These are phyloP conservation scores for Petasospora rhodanensis DNA, from an alignment of 1,139 yeast genomes.

Conservation along the genomic window DNA sequence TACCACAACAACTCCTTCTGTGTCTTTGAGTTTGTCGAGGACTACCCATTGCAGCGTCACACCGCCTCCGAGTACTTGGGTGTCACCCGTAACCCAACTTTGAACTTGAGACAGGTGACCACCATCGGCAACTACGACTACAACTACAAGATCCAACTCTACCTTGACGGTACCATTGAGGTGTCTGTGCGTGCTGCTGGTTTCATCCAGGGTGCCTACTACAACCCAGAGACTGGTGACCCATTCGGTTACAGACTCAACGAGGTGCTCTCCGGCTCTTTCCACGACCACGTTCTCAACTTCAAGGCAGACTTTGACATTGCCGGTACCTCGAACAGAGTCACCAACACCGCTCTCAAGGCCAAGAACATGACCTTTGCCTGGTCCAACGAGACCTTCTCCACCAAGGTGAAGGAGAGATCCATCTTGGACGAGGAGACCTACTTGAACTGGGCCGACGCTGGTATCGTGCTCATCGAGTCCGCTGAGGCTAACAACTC, in stretches of 20 bases:
- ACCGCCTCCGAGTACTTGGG: slow-evolving; percentile 18
- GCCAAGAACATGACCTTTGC: slow-evolving; percentile 20
- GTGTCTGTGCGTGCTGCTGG: slow-evolving; percentile 27
- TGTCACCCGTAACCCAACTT: slow-evolving; percentile 23
- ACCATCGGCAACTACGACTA: slow-evolving; percentile 28
- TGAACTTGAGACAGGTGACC: slow-evolving; percentile 22
- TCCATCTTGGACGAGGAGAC: slow-evolving; percentile 16
- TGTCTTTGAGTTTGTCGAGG: slow-evolving; percentile 24
- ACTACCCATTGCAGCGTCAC: slow-evolving; percentile 24
- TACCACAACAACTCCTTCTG: slow-evolving; percentile 25
- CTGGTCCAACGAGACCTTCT: slow-evolving; percentile 22
- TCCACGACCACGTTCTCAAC: slow-evolving; percentile 27
- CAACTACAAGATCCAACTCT: slow-evolving; percentile 24
- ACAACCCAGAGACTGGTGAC: slow-evolving; percentile 19
- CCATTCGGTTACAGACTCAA: slow-evolving; percentile 22
- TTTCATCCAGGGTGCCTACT: slow-evolving; percentile 26
- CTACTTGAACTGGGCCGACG: slow-evolving; percentile 20
- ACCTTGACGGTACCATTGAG: slow-evolving; percentile 25
- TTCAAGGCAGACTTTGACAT: slow-evolving; percentile 26
- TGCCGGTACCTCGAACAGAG: slow-evolving; percentile 22
- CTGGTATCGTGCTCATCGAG: slow-evolving; percentile 24
- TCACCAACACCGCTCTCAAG: slow-evolving; percentile 15
- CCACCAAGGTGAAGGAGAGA: slow-evolving; percentile 15
- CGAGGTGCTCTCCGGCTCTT: slow-evolving; percentile 24
- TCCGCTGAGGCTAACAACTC: slow-evolving; percentile 20